These are phyloP conservation scores for Apiospora arundinis DNA, from an alignment of 2,329 filamentous ascomycete genomes.

Conservation along the genomic window DNA sequence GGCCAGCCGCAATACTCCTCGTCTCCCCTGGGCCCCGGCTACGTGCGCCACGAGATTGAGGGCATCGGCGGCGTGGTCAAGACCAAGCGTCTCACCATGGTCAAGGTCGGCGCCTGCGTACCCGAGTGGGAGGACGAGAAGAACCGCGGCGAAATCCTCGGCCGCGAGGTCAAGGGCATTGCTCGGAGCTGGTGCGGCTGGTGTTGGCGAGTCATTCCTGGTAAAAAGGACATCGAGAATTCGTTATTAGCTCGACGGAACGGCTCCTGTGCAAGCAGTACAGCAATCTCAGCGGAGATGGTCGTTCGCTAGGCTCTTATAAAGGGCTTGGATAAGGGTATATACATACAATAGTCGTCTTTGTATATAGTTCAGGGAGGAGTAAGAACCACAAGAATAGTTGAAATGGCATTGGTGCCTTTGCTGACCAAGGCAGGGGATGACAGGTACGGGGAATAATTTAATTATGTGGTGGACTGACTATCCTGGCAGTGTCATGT, in stretches of 20 bases:
- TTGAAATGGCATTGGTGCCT: neutral
- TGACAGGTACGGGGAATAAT: neutral
- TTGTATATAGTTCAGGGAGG: neutral
- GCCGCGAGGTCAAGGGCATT: conserved; percentile 70
- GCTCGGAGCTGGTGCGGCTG: conserved; percentile 90
- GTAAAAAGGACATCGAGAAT: conserved; percentile 49
- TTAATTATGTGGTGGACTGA: neutral
- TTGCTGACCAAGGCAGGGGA: neutral
- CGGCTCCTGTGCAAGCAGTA: neutral
- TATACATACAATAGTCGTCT: neutral
- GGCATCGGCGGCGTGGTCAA: conserved; percentile 89
- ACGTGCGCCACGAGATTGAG: conserved; percentile 86
- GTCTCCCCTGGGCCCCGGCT: conserved; percentile 70
- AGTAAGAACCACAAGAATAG: neutral
- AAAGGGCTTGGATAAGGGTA: neutral
- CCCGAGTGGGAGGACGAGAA: conserved; percentile 85
- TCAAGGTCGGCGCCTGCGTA: conserved; percentile 82
- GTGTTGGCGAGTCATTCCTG: conserved; percentile 80
- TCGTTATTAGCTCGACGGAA: neutral
- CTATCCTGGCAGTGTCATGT: neutral
- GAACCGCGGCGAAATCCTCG: conserved; percentile 68
- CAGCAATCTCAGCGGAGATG: neutral
- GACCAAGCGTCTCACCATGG: conserved; percentile 83
- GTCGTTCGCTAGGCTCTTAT: neutral
- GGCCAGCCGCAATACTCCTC: conserved; percentile 49